Base-by-base conservation (phyloP, 2,329 filamentous ascomycete species). In the Pleomassaria siparia region DNA sequence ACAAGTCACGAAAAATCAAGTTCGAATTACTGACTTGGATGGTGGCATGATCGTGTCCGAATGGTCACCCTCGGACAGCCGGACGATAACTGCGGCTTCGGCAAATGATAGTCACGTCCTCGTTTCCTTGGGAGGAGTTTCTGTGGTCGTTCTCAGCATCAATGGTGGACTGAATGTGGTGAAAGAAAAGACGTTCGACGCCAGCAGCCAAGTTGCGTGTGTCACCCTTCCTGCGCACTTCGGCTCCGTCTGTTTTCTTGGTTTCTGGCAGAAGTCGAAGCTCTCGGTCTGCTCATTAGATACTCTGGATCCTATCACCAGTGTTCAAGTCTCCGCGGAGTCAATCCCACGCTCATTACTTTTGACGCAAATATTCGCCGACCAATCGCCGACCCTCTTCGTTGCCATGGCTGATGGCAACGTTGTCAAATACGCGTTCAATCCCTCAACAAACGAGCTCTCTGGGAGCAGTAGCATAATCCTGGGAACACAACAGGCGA, bases 381-480 rank as follows among this genome's bases (percentile, higher is more conserved):
- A 78, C 36, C 85, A 86, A 12, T 76, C 79, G 6, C 87, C 90
- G 0, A 96, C 88, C 0, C 77, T 99, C 0, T 88, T 99, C 51
- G 81, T 96, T 25, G 88, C 92, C 11, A 88, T 96, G 81, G 90
- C 95, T 40, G 92, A 97, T 70, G 94, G 94, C 3, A 89, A 88
- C 51, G 88, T 99, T 1, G 80, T 95, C 42, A 94, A 88, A 0
- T 97, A 91, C 64, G 82, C 84, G 25, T 80, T 96, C 28, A 81
- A 88, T 25, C 70, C 75, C 0, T 60, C 72, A 0, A 80, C 81
- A n/a, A 82, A 81, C 50, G 74, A 81, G 0, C 74, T 97, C 2
- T 86, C 84, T 0, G 80, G 83, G 1, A 84, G 86, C 53, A 96
- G 91, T 66, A 91, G 85, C 59, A 86, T 95, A 20, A 84, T 92